Evolutionary conservation across 441 rosid species (phyloP).

Genomic region (Populus hybrid): DNA sequence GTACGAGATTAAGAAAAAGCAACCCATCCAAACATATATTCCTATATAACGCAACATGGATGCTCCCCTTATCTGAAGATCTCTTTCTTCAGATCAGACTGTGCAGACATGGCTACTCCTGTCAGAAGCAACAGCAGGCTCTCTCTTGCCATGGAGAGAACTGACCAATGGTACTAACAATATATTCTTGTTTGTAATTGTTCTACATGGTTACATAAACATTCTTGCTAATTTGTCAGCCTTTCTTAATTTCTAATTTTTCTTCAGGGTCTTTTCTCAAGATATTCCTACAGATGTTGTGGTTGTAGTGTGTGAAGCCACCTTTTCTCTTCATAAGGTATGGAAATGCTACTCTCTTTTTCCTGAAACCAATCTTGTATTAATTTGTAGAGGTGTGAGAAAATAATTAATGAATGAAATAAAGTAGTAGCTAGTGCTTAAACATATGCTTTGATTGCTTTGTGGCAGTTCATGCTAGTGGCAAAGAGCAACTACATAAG

Average conservation of each 20-base stretch:
- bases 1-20: background rate
- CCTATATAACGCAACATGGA: background rate
- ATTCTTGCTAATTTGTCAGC: background rate
- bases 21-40: background rate
- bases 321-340: slow-evolving; percentile 87
- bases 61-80: background rate
- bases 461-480: slow-evolving; percentile 72
- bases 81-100: background rate
- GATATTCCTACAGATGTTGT: slow-evolving; percentile 77
- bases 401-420: background rate
- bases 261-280: slow-evolving; percentile 79
- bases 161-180: slow-evolving; percentile 71
- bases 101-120: slow-evolving; percentile 38
- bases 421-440: background rate
- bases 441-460: background rate
- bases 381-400: background rate
- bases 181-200: background rate
- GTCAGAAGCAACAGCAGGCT: slow-evolving; percentile 31
- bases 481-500: slow-evolving; percentile 88
- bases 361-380: background rate
- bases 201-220: background rate
- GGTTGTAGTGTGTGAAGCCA: slow-evolving; percentile 71
- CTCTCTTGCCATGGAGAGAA: slow-evolving; percentile 75
- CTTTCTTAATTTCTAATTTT: background rate
- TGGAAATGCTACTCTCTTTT: background rate